Base-by-base conservation (phyloP, 192 early-diverging fungal species). In the Haplosporangium gracile region DNA sequence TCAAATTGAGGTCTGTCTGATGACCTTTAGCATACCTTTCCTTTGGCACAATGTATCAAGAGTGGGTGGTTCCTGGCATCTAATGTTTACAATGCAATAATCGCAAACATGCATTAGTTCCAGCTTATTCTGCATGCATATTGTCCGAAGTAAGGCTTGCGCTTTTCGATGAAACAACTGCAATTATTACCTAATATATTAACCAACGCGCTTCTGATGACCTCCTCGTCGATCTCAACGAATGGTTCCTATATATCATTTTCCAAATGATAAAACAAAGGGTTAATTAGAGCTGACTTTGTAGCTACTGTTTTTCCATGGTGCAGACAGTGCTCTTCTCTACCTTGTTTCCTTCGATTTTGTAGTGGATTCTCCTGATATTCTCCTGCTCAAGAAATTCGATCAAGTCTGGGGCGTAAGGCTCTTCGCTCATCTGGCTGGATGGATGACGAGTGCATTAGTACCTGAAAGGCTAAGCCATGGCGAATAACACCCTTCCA, bases 41-140 rank as follows among this genome's bases (percentile, higher is more conserved):
- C 98, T 38, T 97, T 95, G 77, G 97, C 95, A 82, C 98, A 99
- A 88, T 99, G 98, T 13, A 99, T 93, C 38, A 99, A 89, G 0
- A 98, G 82, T 74, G 90, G 93, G 65, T 92, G 91, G 43, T 89
- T 91, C 78, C 90, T 74, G 65, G 82, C 75, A 76, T 92, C 90
- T 82, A 75, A 24, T 38, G 5, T 2, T 53, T 49, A 36, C 40
- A 65, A 13, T 15, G 29, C 4, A 65, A 29, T 65, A n/a, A 39
- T 24, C 18, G 22, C 32, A 18, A 26, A 10, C 32, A 38, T 8
- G 39, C 38, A 70, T 70, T 15, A 65, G 26, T 65, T 11, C 60
- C 29, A 4, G 15, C 16, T 24, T 65, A 26, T 13, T 1, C 11
- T 15, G 0, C 26, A 10, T 4, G 13, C 60, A 65, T 60, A 10